Evolutionary conservation across 345 rosid species (phyloP).

Genomic region (Linum lewisii): DNA sequence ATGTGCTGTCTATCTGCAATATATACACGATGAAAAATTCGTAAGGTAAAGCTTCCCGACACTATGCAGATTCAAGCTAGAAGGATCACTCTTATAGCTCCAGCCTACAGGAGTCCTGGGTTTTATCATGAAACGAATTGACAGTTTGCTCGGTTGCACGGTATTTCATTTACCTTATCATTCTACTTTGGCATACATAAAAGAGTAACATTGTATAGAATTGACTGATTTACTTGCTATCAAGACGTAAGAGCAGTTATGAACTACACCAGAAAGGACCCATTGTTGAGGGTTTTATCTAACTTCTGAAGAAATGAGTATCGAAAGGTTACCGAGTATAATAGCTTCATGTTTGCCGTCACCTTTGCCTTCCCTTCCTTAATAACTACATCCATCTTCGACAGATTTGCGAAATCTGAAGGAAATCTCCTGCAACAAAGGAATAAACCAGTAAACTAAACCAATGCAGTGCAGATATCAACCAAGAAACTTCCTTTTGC

Average conservation of each 20-base stretch:
- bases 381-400: slow-evolving; percentile 58
- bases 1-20: slow-evolving; percentile 75
- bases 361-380: slow-evolving; percentile 57
- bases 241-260: background rate
- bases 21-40: slow-evolving; percentile 2
- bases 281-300: background rate
- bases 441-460: slow-evolving; percentile 10
- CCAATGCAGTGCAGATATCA: background rate
- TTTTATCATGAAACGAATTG: no score
- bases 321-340: slow-evolving; percentile 42
- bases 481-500: background rate
- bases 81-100: no score
- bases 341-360: slow-evolving; percentile 51
- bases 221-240: no score
- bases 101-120: no score
- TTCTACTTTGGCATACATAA: no score
- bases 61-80: background rate
- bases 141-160: no score
- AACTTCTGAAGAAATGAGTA: background rate
- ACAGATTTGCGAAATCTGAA: slow-evolving; percentile 48
- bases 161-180: no score
- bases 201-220: no score
- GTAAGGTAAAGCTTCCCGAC: background rate
- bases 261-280: no score
- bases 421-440: slow-evolving; percentile 69